These are phyloP conservation scores for Microdochium paspali DNA, from an alignment of 2,329 filamentous ascomycete genomes.

Conservation along the genomic window DNA sequence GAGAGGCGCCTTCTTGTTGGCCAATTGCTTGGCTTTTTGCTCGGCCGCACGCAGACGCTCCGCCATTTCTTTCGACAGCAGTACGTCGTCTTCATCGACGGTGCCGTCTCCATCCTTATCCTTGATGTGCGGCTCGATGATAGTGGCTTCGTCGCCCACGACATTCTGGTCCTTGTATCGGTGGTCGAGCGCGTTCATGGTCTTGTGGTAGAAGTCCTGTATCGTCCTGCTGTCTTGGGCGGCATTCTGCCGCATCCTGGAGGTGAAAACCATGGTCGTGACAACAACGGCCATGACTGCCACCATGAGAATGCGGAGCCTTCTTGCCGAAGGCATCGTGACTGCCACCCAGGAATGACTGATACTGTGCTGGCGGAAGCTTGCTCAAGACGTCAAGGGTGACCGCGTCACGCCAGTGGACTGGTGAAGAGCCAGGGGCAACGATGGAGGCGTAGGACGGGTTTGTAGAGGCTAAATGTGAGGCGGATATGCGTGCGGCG, in stretches of 20 bases:
- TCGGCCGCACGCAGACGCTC: slow-evolving; percentile 60
- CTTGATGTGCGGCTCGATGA: slow-evolving; percentile 27
- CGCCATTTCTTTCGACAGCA: slow-evolving; percentile 43
- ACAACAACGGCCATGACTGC: slow-evolving; percentile 56
- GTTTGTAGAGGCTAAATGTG: too few species aligned
- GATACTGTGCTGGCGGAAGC: too few species aligned
- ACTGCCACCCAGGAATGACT: too few species aligned
- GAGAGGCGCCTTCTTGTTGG: slow-evolving; percentile 55
- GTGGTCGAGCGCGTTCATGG: slow-evolving; percentile 42
- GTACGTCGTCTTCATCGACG: slow-evolving; percentile 46
- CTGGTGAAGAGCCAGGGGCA: too few species aligned
- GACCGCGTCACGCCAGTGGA: too few species aligned
- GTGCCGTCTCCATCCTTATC: slow-evolving; percentile 46
- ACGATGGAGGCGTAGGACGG: too few species aligned
- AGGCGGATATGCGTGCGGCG: too few species aligned
- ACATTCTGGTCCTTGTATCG: slow-evolving; percentile 25
- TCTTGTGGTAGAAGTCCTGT: slow-evolving; percentile 52
- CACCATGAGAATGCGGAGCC: slow-evolving; percentile 58
- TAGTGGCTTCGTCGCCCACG: slow-evolving; percentile 26
- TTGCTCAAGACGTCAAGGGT: too few species aligned
- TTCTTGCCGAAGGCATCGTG: slow-evolving; percentile 63
- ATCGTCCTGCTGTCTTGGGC: slow-evolving; percentile 32
- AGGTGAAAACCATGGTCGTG: slow-evolving; percentile 64
- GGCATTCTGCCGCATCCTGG: slow-evolving; percentile 41
- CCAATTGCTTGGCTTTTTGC: slow-evolving; percentile 57